Conservation (phyloP, 768 basidiomycete genomes). For the Suillus alpinus region DNA sequence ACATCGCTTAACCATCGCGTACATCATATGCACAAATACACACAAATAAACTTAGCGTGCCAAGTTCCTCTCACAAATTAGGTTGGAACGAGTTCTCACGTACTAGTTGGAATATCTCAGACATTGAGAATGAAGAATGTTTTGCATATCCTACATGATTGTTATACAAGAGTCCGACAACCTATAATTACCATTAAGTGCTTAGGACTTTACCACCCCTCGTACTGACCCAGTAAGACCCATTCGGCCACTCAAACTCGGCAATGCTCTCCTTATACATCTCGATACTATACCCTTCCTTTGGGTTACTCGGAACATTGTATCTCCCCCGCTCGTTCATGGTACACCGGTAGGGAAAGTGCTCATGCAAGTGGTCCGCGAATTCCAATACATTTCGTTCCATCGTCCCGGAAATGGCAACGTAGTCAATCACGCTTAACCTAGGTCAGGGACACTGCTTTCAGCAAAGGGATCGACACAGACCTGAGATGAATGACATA, state of each 20-base stretch:
- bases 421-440: slow-evolving; percentile 84
- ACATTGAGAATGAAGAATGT: neutral
- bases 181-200: neutral
- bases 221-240: slow-evolving; percentile 34
- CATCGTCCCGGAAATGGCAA: slow-evolving; percentile 87
- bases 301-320: slow-evolving; percentile 74
- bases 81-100: neutral
- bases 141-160: neutral
- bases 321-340: slow-evolving; percentile 85
- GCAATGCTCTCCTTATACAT: slow-evolving; percentile 81
- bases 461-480: slow-evolving; percentile 12
- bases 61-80: no score
- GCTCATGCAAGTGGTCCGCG: slow-evolving; percentile 90
- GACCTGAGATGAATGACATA: slow-evolving; percentile 83
- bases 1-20: neutral
- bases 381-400: slow-evolving; percentile 92
- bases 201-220: slow-evolving; percentile 4
- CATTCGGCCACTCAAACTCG: slow-evolving; percentile 83
- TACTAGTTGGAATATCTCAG: no score
- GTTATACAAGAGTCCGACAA: neutral
- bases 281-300: slow-evolving; percentile 90
- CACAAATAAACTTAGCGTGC: neutral
- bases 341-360: slow-evolving; percentile 85
- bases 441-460: slow-evolving; percentile 1
- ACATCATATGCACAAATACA: neutral